Conservation (phyloP, 164 flowering plant species). For the Magnolia kwangsiensis region DNA sequence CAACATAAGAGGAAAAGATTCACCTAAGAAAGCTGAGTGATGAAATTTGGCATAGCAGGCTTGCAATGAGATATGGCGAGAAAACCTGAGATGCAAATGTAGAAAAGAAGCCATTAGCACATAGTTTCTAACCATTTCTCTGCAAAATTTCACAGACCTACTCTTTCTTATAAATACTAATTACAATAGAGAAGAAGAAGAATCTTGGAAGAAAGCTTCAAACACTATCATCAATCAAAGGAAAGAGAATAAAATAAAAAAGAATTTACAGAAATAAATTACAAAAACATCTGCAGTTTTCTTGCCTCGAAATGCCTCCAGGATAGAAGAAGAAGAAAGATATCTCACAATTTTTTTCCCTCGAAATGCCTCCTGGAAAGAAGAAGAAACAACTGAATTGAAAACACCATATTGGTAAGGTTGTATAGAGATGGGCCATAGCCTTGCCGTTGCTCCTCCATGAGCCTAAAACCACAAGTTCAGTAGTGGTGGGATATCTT, state of each 20-base stretch:
- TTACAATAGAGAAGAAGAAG: background rate
- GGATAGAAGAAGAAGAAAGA: too few species aligned
- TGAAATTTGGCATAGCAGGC: conserved; percentile 54
- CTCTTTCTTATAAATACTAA: background rate
- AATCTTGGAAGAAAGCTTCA: background rate
- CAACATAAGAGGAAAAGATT: conserved; percentile 5
- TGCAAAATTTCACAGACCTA: background rate
- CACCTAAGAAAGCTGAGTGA: conserved; percentile 68
- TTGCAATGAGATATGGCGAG: conserved; percentile 16
- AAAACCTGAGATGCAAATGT: background rate
- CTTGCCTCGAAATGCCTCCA: too few species aligned
- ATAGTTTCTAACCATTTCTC: background rate
- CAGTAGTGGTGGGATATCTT: too few species aligned
- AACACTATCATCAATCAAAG: background rate
- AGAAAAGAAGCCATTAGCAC: conserved; percentile 7
- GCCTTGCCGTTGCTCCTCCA: too few species aligned
- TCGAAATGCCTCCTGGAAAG: too few species aligned
- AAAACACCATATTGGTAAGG: too few species aligned
- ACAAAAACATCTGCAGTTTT: background rate
- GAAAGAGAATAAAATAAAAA: background rate
- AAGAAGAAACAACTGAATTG: too few species aligned
- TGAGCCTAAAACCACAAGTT: too few species aligned
- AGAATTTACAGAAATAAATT: background rate
- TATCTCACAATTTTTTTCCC: too few species aligned
- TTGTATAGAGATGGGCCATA: too few species aligned